Base-by-base conservation (phyloP, 768 basidiomycete genomes). In the Russula brevipes region DNA sequence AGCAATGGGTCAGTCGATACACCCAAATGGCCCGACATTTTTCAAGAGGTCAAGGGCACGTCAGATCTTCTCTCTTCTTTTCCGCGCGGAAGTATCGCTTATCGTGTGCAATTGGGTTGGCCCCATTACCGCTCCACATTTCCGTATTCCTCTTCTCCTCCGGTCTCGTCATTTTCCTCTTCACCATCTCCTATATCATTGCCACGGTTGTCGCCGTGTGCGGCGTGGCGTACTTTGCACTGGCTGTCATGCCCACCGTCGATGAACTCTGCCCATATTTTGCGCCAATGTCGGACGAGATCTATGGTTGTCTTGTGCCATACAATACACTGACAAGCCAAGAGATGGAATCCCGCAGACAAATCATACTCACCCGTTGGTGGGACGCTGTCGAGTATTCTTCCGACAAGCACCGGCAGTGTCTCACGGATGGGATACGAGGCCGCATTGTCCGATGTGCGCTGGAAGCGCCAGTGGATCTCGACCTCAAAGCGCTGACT, bases 81-180 rank as follows among this genome's bases (percentile, higher is more conserved):
- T 53, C 57, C 33, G 56, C 50, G 31, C 56, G 51, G 47, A 44
- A n/a, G 24, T 66, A 54, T 24, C 19, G 17, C 35, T 30, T 62
- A 45, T 47, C 52, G 10, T 45, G 24, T 5, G 63, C 63, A 35
- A 76, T 81, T 4, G 75, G 77, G 57, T 52, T 47, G 4, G 54
- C 55, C 9, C 62, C 65, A 16, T 41, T 35, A 9, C 62, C 63
- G 33, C 62, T 66, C 12, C 65, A 66, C 14, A 36, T 63, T 39
- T 64, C 65, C 38, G 41, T 66, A 8, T 66, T 66, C 54, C 38
- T 66, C 1, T 24, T 24, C 1, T 24, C 1, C 24, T 24, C 24
- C 24, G 24, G 24, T 1, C 1, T 24, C 24, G 17, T 54, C 8
- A 46, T 54, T 17, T 67, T 66, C 57, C 46, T 67, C 35, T 41